Evolutionary conservation across 192 early-diverging fungal species (phyloP).

Genomic region (Endogone sp.): DNA sequence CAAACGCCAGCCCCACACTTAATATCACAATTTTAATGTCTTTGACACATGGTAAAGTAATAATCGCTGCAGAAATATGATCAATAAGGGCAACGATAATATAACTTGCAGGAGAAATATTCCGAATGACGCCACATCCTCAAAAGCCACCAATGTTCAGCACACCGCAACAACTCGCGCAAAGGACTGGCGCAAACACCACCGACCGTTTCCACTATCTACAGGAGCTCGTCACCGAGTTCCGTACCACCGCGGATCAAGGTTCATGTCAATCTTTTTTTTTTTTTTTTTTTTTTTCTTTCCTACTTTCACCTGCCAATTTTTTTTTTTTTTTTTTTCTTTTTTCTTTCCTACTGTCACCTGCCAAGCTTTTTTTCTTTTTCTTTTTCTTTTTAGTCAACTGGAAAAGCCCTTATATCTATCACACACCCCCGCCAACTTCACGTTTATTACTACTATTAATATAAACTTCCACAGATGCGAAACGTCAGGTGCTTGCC

Average conservation of each 20-base stretch:
- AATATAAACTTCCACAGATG: slow-evolving; percentile 8
- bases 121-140: not conserved
- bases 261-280: not conserved
- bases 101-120: not conserved
- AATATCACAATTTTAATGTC: no score
- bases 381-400: no score
- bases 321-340: no score
- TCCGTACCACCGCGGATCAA: slow-evolving; percentile 7
- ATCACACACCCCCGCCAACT: no score
- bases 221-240: slow-evolving; percentile 16
- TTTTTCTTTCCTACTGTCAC: no score
- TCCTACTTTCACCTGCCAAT: no score
- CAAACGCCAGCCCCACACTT: no score
- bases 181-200: not conserved
- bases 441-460: no score
- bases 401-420: no score
- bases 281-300: not conserved
- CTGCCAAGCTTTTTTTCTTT: no score
- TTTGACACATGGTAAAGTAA: no score
- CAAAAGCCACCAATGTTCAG: not conserved
- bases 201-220: slow-evolving; percentile 19
- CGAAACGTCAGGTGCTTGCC: slow-evolving; percentile 32
- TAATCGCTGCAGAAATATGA: no score
- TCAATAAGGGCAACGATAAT: not conserved
- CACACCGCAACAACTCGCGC: not conserved